Conservation (phyloP, 2,329 filamentous ascomycete species). For the Teratosphaeriaceae sp. region DNA sequence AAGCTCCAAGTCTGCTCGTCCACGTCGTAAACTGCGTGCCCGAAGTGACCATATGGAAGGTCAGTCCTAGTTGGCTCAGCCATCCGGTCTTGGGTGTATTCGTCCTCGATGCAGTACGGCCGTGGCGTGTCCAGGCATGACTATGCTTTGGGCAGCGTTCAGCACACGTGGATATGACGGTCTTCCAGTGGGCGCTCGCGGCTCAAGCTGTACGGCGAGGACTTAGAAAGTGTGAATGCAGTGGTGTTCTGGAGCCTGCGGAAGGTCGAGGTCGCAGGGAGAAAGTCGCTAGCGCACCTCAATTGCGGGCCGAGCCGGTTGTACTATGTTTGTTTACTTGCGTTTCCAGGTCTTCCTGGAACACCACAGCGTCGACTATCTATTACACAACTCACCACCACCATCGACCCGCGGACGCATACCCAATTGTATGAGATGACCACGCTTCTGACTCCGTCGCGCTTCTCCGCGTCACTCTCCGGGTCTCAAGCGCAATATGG, state of each 20-base stretch:
- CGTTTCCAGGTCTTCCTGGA: background rate
- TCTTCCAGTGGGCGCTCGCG: no score
- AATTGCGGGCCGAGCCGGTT: conserved; percentile 1
- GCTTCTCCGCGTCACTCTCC: conserved; percentile 65
- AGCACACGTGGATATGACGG: background rate
- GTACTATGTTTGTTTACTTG: background rate
- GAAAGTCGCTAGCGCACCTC: background rate
- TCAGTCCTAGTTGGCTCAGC: conserved; percentile 46
- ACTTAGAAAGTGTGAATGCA: no score
- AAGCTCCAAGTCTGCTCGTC: conserved; percentile 42
- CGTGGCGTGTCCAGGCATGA: conserved; percentile 14
- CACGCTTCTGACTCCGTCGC: conserved; percentile 37
- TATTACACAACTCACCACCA: background rate
- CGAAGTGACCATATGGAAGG: conserved; percentile 50
- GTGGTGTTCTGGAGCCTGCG: background rate
- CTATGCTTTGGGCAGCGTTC: conserved; percentile 3
- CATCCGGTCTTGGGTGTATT: conserved; percentile 42
- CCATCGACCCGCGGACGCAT: background rate
- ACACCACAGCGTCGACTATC: background rate
- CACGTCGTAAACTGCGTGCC: conserved; percentile 42
- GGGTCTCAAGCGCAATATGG: conserved; percentile 48
- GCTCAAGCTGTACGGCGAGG: no score
- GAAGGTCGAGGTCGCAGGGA: background rate
- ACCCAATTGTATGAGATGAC: conserved; percentile 19
- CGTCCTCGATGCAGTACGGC: conserved; percentile 4